Evolutionary conservation across 495 filamentous ascomycete species (phyloP), one percentile per base, ranked within the genome.

Genomic region (Opeltia flavorubescens): DNA sequence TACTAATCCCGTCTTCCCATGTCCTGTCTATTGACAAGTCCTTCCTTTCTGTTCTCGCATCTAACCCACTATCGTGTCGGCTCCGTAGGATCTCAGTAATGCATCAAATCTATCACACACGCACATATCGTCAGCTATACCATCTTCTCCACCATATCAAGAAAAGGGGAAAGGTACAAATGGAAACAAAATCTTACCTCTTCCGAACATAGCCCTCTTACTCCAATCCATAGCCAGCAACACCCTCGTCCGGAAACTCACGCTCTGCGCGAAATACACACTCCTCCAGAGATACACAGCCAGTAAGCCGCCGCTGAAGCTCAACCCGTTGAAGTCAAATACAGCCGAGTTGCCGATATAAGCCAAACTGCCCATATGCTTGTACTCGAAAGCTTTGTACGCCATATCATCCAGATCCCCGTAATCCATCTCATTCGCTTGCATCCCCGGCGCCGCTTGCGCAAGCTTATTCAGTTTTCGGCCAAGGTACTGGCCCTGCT

Each of bases 141-240:
- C n/a, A n/a, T n/a, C n/a, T n/a, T n/a, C n/a, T n/a, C n/a, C n/a
- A n/a, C n/a, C n/a, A n/a, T n/a, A n/a, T n/a, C n/a, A n/a, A n/a
- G n/a, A n/a, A n/a, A n/a, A n/a, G n/a, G n/a, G n/a, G n/a, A 31
- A 31, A 31, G 6, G 6, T 13, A 39, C 5, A 13, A 20, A 26
- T 36, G 21, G 12, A 11, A 28, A 40, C 34, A 29, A 11, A 21
- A 50, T 67, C 81, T 72, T 65, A 95, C 89, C 91, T 80, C 93
- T 76, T 55, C 93, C 93, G 67, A 99, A 99, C 15, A 99, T 60
- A 12, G 85, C 82, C 62, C 93, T 74, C 77, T 96, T 99, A 8
- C 72, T 78, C 93, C 93, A 99, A 66, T 99, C 93, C 93, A 99
- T 96, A 0, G 87, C 88, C 69, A 99, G 66, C 62, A 99, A 63